Evolutionary conservation across 2,329 filamentous ascomycete species (phyloP), one percentile per base, ranked within the genome.

Genomic region (Aschersonia sp.): DNA sequence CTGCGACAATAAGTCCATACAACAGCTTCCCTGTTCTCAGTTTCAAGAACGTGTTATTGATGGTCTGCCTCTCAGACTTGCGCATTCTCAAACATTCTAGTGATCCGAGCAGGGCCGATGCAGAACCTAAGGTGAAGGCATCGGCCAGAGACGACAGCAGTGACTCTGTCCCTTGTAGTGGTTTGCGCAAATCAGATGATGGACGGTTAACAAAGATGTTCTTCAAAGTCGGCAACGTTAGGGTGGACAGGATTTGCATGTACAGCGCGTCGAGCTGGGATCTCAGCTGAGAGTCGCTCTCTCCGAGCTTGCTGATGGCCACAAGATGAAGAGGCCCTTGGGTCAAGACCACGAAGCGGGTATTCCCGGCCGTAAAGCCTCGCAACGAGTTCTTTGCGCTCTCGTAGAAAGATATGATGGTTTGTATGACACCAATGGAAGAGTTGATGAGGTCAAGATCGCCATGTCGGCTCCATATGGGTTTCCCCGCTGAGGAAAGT

Each of bases 381-480:
- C 79, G 78, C 9, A 98, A 72, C 1, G 77, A 78, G 60, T 95
- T 86, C 48, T 84, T 76, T 7, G 83, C 77, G 43, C 81, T 81
- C 61, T 95, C 84, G 60, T 94, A 97, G 61, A 96, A 96, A 1
- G 92, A 97, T 52, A 98, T 95, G 56, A 98, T 90, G 42, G 92
- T 98, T 62, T 97, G 92, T 2, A 96, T 83, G 14, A 98, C 83
- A 41, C 92, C 92, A 62, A 97, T 90, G 57, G 92, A 96, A 46
- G 85, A 85, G 57, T 94, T 95, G 60, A 97, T 87, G 42, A 97
- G 70, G 47, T 83, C 81, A 54, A 94, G 76, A 56, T 96, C 87
- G 41, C 94, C 92, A 61, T 98, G 90, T 45, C 94, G 79, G 58
- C 88, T 97, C 73, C 90, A 98, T 45, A 98, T 94, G 9, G 92